Conservation (phyloP, 176 grass and related monocot genomes). For the Zizania latifolia region DNA sequence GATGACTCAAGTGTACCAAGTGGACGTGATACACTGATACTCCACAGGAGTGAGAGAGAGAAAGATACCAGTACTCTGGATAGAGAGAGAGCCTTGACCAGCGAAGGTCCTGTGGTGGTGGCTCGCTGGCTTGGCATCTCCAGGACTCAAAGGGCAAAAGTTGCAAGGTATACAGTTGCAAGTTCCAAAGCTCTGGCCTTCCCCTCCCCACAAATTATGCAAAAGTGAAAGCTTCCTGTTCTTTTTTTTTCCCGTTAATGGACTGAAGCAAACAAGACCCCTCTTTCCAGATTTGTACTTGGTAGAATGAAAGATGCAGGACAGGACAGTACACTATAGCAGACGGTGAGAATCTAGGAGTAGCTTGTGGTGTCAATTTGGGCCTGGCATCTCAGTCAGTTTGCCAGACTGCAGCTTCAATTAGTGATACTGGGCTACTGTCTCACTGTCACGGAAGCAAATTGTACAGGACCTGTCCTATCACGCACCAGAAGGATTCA, state of each 20-base stretch:
- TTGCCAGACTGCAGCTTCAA: conserved; percentile 27
- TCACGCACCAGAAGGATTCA: no score
- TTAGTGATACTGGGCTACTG: conserved; percentile 35
- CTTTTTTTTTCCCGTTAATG: conserved; percentile 29
- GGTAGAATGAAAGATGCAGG: conserved; percentile 20
- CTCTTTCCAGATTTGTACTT: conserved; percentile 58
- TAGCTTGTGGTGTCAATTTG: conserved; percentile 19
- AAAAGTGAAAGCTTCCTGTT: conserved; percentile 45
- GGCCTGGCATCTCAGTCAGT: conserved; percentile 42
- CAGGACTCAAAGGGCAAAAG: conserved; percentile 11
- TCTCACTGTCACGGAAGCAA: no score
- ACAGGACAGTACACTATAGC: not conserved
- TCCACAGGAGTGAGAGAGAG: no score
- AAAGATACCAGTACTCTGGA: not conserved
- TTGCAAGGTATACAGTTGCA: conserved; percentile 26
- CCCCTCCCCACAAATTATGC: conserved; percentile 35
- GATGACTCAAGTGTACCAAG: no score
- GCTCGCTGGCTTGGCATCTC: conserved; percentile 17
- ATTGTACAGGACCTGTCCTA: no score
- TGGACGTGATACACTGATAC: no score
- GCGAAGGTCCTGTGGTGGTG: not conserved
- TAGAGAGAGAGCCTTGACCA: not conserved
- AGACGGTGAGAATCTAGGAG: conserved; percentile 32
- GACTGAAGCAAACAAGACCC: conserved; percentile 14
- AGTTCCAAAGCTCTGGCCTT: conserved; percentile 34